These are phyloP conservation scores for Gloeopeniophorella convolvens DNA, from an alignment of 768 basidiomycete species.

Conservation along the genomic window DNA sequence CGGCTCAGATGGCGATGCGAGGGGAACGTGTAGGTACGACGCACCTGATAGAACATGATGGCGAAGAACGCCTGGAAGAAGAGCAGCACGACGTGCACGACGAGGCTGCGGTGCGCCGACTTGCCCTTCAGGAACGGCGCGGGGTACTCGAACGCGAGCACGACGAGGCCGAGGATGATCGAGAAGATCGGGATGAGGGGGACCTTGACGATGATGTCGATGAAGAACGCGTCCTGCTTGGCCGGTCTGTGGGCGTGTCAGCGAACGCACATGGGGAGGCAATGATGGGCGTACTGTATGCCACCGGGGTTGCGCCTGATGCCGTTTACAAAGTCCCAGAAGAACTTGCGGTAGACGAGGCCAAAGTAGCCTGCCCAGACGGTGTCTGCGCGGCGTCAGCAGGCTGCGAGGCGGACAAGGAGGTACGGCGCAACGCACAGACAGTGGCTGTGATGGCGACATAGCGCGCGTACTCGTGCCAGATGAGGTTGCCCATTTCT, in stretches of 20 bases:
- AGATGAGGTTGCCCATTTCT: conserved; percentile 73
- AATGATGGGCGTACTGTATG: conserved; percentile 52
- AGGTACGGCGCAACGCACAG: conserved; percentile 45
- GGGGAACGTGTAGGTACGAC: conserved; percentile 15
- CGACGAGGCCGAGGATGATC: conserved; percentile 51
- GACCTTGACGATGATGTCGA: conserved; percentile 65
- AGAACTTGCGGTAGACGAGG: conserved; percentile 85
- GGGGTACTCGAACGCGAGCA: conserved; percentile 70
- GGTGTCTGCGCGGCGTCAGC: conserved; percentile 42
- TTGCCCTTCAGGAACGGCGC: conserved; percentile 49
- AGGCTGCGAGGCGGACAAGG: not conserved
- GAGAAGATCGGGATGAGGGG: conserved; percentile 69
- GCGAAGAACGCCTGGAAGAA: conserved; percentile 55
- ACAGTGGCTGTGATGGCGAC: conserved; percentile 62
- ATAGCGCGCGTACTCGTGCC: conserved; percentile 71
- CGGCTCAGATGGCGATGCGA: not conserved
- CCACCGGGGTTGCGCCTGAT: conserved; percentile 74
- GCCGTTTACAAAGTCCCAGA: conserved; percentile 92
- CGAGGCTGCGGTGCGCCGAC: conserved; percentile 58
- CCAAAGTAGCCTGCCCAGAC: conserved; percentile 81
- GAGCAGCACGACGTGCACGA: conserved; percentile 55
- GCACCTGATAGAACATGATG: conserved; percentile 72
- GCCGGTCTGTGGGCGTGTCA: conserved; percentile 33
- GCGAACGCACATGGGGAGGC: not conserved
- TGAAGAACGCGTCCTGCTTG: conserved; percentile 43